A percentile compares a stretch with the other conserved stretches of the same genome.
phyloP scores from a whole-genome alignment of 78 protist species.

The Planoprotostelium fungivorum region DNA sequence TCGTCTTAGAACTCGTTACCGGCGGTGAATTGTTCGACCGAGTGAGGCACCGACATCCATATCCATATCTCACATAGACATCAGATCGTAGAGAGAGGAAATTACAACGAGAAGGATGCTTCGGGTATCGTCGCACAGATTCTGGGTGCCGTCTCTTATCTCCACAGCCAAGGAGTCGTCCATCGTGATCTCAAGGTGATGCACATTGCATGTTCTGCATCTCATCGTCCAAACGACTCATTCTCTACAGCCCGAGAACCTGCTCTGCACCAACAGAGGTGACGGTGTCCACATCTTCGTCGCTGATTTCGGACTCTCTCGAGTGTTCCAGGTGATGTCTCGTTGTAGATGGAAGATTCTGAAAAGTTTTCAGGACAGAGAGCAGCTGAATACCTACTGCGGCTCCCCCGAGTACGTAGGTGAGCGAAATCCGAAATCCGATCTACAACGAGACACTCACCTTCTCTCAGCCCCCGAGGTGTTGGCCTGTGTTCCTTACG shows the following conservation, averaged over 20 bases:
- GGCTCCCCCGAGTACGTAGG: constrained; percentile 77
- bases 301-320: constrained; percentile 85
- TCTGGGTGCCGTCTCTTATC: constrained; percentile 76
- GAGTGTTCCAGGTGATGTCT: constrained; percentile 62
- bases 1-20: constrained; percentile 56
- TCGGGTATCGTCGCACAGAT: constrained; percentile 54
- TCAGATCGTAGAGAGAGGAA: constrained; percentile 68
- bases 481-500: constrained; percentile 63
- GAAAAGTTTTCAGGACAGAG: too few species aligned
- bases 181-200: constrained; percentile 79
- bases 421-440: neutral
- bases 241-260: neutral
- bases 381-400: constrained; percentile 77
- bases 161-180: constrained; percentile 68
- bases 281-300: constrained; percentile 68
- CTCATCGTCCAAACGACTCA: neutral
- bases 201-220: constrained; percentile 5
- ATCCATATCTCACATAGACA: neutral
- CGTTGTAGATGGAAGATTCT: neutral
- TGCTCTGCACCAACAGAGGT: neutral
- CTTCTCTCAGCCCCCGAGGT: constrained; percentile 63
- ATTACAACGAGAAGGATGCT: constrained; percentile 76
- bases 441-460: neutral
- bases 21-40: constrained; percentile 91
- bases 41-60: neutral